These are phyloP conservation scores for Nicotiana attenuata DNA, from an alignment of 257 asterid genomes.

Conservation along the genomic window DNA sequence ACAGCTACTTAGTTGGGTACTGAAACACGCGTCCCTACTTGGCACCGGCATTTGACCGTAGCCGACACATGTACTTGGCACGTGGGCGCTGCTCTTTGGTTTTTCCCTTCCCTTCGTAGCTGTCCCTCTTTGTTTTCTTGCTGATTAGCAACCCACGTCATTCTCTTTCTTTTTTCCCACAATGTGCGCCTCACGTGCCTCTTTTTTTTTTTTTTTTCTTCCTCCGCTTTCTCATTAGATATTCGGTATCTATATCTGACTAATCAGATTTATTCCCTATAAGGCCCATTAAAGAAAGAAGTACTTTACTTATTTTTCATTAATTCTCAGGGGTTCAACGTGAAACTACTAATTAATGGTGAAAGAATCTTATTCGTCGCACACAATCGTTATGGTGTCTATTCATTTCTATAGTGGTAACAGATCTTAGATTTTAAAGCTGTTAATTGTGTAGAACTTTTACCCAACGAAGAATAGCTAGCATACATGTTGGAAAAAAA, in stretches of 20 bases:
- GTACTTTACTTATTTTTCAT: too few relatives aligned
- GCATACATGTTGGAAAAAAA: too few relatives aligned
- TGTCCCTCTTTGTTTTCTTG: conserved; percentile 12
- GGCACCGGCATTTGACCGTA: conserved; percentile 80
- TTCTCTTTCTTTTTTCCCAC: neutral
- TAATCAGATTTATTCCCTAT: too few relatives aligned
- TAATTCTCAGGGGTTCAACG: too few relatives aligned
- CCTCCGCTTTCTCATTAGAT: too few relatives aligned
- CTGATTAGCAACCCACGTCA: conserved; percentile 3
- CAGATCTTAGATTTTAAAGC: neutral
- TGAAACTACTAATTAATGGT: too few relatives aligned
- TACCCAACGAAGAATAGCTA: neutral
- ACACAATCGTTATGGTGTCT: too few relatives aligned
- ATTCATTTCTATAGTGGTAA: neutral
- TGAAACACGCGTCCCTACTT: conserved; percentile 60
- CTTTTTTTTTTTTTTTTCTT: too few relatives aligned
- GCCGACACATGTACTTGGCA: conserved; percentile 49
- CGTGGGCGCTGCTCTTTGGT: conserved; percentile 49
- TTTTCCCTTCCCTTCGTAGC: neutral
- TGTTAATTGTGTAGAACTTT: neutral
- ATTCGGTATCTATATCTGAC: too few relatives aligned
- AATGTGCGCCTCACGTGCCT: neutral
- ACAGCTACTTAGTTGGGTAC: neutral
- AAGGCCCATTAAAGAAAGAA: too few relatives aligned
- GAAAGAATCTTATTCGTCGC: too few relatives aligned